These are phyloP conservation scores for Neurospora sp. DNA, from an alignment of 2,329 filamentous ascomycete species.

Conservation along the genomic window DNA sequence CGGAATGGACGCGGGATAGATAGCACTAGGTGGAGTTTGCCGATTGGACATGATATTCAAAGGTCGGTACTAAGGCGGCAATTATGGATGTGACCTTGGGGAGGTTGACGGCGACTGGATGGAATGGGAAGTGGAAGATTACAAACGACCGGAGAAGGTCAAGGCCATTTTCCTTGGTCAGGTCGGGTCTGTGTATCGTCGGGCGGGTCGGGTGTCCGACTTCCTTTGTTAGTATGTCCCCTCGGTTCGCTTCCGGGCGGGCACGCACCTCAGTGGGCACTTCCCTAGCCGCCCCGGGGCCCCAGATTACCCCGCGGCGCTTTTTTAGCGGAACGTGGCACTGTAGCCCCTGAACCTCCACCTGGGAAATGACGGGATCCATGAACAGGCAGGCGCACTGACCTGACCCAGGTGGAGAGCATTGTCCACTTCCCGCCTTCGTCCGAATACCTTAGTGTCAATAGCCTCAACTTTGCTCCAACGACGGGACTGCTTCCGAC, in stretches of 20 bases:
- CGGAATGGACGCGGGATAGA: background rate
- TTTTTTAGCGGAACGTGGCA: background rate
- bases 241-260: too few relatives aligned
- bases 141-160: background rate
- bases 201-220: background rate
- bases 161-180: background rate
- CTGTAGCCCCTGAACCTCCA: background rate
- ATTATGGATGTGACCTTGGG: background rate
- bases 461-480: background rate
- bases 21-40: background rate
- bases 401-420: background rate
- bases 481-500: background rate
- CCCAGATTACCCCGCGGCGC: background rate
- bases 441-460: background rate
- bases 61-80: background rate
- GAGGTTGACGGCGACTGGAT: background rate
- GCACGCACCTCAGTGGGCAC: background rate
- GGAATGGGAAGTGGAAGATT: background rate
- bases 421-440: background rate
- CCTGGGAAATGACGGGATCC: background rate
- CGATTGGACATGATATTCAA: background rate
- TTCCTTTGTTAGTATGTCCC: too few relatives aligned
- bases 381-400: background rate
- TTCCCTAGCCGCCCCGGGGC: background rate
- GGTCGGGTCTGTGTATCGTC: background rate